These are phyloP conservation scores for Lactifluus echinatus DNA, from an alignment of 768 basidiomycete species.

Conservation along the genomic window DNA sequence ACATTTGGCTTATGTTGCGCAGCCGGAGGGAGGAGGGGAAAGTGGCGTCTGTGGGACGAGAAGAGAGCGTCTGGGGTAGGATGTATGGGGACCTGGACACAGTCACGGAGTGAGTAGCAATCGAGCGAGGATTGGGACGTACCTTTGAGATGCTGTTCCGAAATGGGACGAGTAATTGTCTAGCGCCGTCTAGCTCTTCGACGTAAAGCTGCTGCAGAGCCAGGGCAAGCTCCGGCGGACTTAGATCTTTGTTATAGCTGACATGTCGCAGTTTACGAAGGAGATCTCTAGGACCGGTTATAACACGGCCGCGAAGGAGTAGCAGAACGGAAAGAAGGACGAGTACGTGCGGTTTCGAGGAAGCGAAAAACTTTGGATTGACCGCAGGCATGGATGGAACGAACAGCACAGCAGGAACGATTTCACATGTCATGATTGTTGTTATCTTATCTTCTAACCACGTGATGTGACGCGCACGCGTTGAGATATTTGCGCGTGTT, in stretches of 20 bases:
- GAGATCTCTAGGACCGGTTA: constrained; percentile 16
- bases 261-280: constrained; percentile 1
- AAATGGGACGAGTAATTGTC: constrained; percentile 60
- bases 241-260: background rate
- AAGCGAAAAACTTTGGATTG: background rate
- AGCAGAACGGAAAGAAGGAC: constrained; percentile 6
- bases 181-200: constrained; percentile 47
- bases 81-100: constrained; percentile 33
- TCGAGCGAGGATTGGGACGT: constrained; percentile 15
- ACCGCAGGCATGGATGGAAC: background rate
- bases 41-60: constrained; percentile 43
- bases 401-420: no score
- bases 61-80: constrained; percentile 46
- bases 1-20: constrained; percentile 49
- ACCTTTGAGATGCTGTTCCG: constrained; percentile 57
- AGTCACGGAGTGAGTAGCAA: background rate
- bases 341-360: background rate
- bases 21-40: constrained; percentile 45
- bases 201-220: constrained; percentile 58
- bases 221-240: constrained; percentile 34
- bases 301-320: constrained; percentile 10
- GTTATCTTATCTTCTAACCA: constrained; percentile 16
- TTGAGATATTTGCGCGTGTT: constrained; percentile 29
- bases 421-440: constrained; percentile 7
- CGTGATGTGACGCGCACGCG: constrained; percentile 34